Percentiles rank a stretch among this genome's conserved stretches.
Evolutionary conservation across 345 rosid species (phyloP).

Genomic region (Aquilaria sinensis): DNA sequence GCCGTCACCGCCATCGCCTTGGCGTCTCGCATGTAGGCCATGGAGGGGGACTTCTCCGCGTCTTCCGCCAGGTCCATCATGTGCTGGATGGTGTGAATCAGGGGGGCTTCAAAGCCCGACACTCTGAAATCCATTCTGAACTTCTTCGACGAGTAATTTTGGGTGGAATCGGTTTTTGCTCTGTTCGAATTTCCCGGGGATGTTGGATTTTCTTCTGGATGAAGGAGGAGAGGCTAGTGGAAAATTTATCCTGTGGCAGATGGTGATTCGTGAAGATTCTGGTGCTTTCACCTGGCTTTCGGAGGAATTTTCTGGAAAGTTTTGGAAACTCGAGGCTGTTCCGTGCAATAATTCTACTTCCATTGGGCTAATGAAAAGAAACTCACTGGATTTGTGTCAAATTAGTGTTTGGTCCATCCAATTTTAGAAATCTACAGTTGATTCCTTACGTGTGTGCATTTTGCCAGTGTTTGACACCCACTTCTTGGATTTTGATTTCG

Average conservation of each 20-base stretch:
- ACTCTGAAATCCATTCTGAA: conserved; percentile 34
- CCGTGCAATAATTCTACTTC: too few relatives aligned
- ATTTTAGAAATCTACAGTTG: too few relatives aligned
- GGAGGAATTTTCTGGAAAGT: too few relatives aligned
- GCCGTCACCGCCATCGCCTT: conserved; percentile 61
- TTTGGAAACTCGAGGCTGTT: too few relatives aligned
- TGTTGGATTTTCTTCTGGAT: background rate
- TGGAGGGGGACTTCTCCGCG: conserved; percentile 25
- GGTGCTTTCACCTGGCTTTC: too few relatives aligned
- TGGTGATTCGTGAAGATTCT: background rate
- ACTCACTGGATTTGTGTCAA: too few relatives aligned
- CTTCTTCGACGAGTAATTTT: background rate
- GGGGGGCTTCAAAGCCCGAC: conserved; percentile 24
- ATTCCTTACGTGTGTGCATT: too few relatives aligned
- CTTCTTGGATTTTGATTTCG: too few relatives aligned
- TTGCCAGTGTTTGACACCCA: too few relatives aligned
- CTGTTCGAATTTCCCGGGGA: background rate
- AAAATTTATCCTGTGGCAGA: background rate
- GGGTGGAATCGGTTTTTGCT: background rate
- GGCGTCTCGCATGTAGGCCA: conserved; percentile 39
- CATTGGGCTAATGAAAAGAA: too few relatives aligned
- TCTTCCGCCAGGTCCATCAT: conserved; percentile 31
- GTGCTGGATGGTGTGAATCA: conserved; percentile 30
- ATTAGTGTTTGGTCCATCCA: too few relatives aligned
- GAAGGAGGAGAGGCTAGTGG: background rate